Conservation (phyloP, 345 rosid species). For the Cardamine occulta region DNA sequence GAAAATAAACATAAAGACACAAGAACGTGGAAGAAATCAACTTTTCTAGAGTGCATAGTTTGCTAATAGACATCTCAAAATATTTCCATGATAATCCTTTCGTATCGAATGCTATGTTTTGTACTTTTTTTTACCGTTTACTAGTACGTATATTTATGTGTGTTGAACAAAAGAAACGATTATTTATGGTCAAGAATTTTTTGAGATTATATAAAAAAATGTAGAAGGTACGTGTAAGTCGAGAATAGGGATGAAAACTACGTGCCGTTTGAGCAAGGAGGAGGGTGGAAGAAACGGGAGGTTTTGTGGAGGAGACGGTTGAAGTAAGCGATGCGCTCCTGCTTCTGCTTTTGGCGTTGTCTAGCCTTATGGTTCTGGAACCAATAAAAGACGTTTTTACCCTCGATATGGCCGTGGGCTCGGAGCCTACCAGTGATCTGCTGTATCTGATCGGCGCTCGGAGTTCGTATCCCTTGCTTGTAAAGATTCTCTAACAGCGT, state of each 20-base stretch:
- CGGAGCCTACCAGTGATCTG: constrained; percentile 76
- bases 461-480: constrained; percentile 80
- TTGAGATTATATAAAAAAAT: background rate
- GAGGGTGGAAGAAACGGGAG: constrained; percentile 46
- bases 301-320: constrained; percentile 57
- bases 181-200: background rate
- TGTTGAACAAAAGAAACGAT: background rate
- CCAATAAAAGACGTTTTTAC: constrained; percentile 99
- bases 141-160: no score
- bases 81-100: background rate
- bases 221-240: background rate
- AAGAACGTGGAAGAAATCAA: background rate
- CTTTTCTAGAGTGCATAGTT: no score
- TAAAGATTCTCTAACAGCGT: constrained; percentile 70
- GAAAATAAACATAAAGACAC: background rate
- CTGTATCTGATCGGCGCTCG: constrained; percentile 89
- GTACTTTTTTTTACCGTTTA: no score
- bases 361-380: constrained; percentile 98
- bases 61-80: no score
- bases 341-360: constrained; percentile 88
- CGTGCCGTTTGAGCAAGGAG: constrained; percentile 60
- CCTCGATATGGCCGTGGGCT: constrained; percentile 84
- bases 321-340: constrained; percentile 63
- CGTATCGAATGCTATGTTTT: background rate
- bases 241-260: constrained; percentile 27